Conservation (phyloP, 2,329 filamentous ascomycete species). For the Fusarium phyllophilum region DNA sequence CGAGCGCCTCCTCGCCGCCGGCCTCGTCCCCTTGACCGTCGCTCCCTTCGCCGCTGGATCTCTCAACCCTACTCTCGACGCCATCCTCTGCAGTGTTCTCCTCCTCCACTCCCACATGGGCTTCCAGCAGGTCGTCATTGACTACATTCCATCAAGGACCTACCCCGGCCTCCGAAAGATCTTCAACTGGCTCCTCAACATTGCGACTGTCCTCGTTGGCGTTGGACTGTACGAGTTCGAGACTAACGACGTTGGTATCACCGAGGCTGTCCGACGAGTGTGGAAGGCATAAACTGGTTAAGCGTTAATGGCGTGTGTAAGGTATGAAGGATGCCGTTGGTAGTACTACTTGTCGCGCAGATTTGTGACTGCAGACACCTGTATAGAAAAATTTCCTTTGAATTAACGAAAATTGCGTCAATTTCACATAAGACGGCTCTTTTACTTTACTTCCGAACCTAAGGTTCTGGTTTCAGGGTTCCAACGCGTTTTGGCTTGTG, state of each 20-base stretch:
- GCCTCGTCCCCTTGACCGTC: conserved; percentile 85
- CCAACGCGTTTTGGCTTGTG: background rate
- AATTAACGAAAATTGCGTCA: conserved; percentile 33
- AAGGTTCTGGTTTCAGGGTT: background rate
- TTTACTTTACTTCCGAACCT: background rate
- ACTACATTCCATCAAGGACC: conserved; percentile 84
- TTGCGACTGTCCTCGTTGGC: conserved; percentile 81
- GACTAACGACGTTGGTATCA: conserved; percentile 96
- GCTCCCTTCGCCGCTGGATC: conserved; percentile 93
- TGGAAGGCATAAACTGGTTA: conserved; percentile 76
- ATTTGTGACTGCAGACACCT: conserved; percentile 40
- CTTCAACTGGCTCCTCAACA: conserved; percentile 83
- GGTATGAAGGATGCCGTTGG: conserved; percentile 24
- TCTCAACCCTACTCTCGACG: conserved; percentile 89
- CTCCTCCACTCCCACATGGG: conserved; percentile 96
- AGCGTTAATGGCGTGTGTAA: background rate
- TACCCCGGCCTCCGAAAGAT: conserved; percentile 73
- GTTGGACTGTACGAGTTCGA: conserved; percentile 97
- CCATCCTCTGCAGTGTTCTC: conserved; percentile 81
- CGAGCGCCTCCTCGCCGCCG: conserved; percentile 84
- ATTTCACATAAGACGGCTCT: conserved; percentile 18
- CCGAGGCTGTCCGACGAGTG: conserved; percentile 86
- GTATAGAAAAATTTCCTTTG: conserved; percentile 44
- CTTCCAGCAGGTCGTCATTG: conserved; percentile 89
- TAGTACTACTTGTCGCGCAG: conserved; percentile 37